These are phyloP conservation scores for Knoxia roxburghii DNA, from an alignment of 257 asterid genomes.

Conservation along the genomic window DNA sequence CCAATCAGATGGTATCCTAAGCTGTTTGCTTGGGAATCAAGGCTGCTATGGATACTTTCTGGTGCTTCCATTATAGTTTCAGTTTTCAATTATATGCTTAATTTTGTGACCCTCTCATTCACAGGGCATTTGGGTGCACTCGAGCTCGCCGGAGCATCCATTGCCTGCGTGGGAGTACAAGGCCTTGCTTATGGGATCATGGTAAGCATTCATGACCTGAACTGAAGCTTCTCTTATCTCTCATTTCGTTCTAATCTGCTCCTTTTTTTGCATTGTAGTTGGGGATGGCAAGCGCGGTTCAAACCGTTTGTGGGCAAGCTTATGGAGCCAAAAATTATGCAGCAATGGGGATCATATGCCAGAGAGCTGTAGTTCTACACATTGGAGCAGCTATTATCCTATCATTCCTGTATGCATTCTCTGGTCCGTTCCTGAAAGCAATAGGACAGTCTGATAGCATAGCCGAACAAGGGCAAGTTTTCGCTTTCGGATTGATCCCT, in stretches of 20 bases:
- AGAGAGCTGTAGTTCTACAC: constrained; percentile 28
- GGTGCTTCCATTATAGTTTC: constrained; percentile 27
- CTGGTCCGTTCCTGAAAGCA: constrained; percentile 23
- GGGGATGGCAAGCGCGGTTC: constrained; percentile 36
- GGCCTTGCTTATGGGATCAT: constrained; percentile 35
- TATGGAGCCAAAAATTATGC: constrained; percentile 29
- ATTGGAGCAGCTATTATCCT: constrained; percentile 22
- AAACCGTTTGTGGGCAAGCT: constrained; percentile 35
- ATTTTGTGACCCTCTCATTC: constrained; percentile 22
- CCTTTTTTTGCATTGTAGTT: constrained; percentile 12
- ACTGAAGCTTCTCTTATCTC: not conserved
- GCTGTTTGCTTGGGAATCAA: constrained; percentile 30
- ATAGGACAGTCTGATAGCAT: constrained; percentile 27
- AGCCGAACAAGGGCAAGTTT: constrained; percentile 23
- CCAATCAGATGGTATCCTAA: constrained; percentile 19
- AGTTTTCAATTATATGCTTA: constrained; percentile 24
- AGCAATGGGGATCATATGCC: constrained; percentile 30
- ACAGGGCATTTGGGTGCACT: constrained; percentile 29
- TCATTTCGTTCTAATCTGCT: no score
- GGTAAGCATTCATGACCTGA: constrained; percentile 6
- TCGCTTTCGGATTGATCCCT: constrained; percentile 20
- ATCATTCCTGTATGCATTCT: constrained; percentile 22
- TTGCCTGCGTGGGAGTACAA: constrained; percentile 33
- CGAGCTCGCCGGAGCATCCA: constrained; percentile 28
- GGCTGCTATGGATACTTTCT: constrained; percentile 26